Base-by-base conservation (phyloP, 306 rosid species). In the Dalbergia cochinchinensis region DNA sequence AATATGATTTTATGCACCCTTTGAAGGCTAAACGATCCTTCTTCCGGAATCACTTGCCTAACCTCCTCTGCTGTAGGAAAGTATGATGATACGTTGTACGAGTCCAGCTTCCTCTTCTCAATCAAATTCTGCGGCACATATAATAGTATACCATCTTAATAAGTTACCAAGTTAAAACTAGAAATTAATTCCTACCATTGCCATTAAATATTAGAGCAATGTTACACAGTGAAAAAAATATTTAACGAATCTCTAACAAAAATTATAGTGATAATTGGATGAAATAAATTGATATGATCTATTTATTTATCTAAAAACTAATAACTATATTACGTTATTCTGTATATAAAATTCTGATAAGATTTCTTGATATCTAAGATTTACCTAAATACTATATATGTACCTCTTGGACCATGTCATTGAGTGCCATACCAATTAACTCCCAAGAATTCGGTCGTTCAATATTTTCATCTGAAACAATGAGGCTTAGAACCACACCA, bases 401-500 rank as follows among this genome's bases (percentile, higher is more conserved):
- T 54, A 54, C 60, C 60, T 54, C 60, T 54, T 8, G 12, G 60
- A n/a, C 60, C 60, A 54, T 54, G 26, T 54, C 60, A 16, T 6
- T 54, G 60, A 54, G 60, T 16, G 4, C 10, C 20, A 0, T 54
- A 3, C 20, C 60, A 54, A 54, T 1, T 54, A 54, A 0, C 7
- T 1, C 20, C 60, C 60, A 54, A 54, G 11, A 1, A 16, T 7
- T 5, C 7, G 9, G 15, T 7, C 5, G 7, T 15, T n/a, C 60
- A 54, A n/a, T 8, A 54, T 16, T 54, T 16, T 16, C 10, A 0
- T 16, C 60, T n/a, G 9, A 51, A 51, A 51, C n/a, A 7, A 3
- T 3, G 20, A 61, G 41, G 22, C 0, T 0, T 4, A 88, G 80
- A 8, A 86, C 81, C 89, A 90, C 77, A 2, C 67, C n/a, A 3